phyloP scores from a whole-genome alignment of 805 yeast species.

The Saccharomycopsis sp. region DNA sequence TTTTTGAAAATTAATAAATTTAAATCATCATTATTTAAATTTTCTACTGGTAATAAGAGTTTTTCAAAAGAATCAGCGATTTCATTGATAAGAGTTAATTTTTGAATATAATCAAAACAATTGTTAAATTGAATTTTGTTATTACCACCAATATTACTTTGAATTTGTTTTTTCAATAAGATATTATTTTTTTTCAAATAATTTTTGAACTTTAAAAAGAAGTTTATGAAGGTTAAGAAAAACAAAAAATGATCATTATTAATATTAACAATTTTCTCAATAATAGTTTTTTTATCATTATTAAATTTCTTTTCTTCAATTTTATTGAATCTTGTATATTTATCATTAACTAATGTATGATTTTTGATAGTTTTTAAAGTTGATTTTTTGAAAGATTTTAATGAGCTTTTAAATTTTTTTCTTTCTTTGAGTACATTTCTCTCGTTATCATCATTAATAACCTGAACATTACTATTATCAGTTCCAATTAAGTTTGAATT shows the following conservation, averaged over 20 bases:
- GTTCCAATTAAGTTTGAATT: neutral
- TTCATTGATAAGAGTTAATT: conserved; percentile 10
- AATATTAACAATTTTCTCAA: neutral
- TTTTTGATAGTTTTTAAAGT: neutral
- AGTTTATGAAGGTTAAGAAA: conserved; percentile 5
- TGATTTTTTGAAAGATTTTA: neutral
- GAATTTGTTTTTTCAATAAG: conserved; percentile 6
- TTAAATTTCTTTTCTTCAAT: too few species aligned
- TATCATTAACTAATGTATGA: neutral
- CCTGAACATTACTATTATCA: neutral
- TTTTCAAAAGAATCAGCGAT: conserved; percentile 11
- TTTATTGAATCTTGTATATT: neutral
- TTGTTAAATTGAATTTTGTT: conserved; percentile 9
- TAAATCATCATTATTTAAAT: neutral
- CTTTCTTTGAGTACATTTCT: neutral
- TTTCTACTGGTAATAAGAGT: conserved; percentile 3
- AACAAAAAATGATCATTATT: conserved; percentile 5
- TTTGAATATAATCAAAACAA: conserved; percentile 9
- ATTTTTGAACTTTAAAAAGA: conserved; percentile 8
- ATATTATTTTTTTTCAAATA: conserved; percentile 1
- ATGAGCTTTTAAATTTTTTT: neutral
- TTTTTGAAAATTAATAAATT: conserved; percentile 1
- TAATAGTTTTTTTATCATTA: neutral
- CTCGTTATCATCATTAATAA: neutral
- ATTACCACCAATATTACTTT: conserved; percentile 4